These are phyloP conservation scores for Taiwanofungus camphoratus DNA, from an alignment of 1,284 basidiomycete species.

Conservation along the genomic window DNA sequence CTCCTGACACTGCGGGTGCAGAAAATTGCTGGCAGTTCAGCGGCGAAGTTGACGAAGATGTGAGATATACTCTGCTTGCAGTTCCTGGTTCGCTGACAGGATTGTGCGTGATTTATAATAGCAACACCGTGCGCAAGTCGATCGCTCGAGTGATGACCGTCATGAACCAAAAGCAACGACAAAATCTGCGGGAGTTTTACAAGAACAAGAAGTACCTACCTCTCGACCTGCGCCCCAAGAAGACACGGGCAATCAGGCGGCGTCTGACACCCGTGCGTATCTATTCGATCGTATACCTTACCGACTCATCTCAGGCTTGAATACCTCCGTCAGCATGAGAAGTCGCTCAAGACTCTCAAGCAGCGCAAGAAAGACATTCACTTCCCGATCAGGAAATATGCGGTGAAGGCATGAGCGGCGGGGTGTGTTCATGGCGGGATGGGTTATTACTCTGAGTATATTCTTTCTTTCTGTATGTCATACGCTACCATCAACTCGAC, in stretches of 20 bases:
- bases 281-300: not conserved
- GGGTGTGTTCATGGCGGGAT: constrained; percentile 11
- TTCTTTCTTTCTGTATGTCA: constrained; percentile 35
- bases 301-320: constrained; percentile 2
- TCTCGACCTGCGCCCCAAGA: constrained; percentile 97
- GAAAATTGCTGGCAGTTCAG: constrained; percentile 96
- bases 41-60: constrained; percentile 98
- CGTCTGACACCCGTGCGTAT: constrained; percentile 80
- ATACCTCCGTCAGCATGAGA: constrained; percentile 59
- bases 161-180: constrained; percentile 97
- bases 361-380: constrained; percentile 92
- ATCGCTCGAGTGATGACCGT: constrained; percentile 98
- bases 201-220: constrained; percentile 96
- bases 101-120: constrained; percentile 29
- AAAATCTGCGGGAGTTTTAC: constrained; percentile 97
- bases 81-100: not conserved
- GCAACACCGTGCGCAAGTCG: constrained; percentile 96
- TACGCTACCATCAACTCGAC: constrained; percentile 32
- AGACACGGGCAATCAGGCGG: constrained; percentile 97
- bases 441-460: constrained; percentile 26
- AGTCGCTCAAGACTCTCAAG: constrained; percentile 79
- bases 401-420: constrained; percentile 69
- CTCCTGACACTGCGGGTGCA: constrained; percentile 91
- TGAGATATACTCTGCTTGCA: constrained; percentile 39
- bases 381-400: constrained; percentile 85